Base-by-base conservation (phyloP, 2,329 filamentous ascomycete species). In the Colletotrichum ledebouriae region DNA sequence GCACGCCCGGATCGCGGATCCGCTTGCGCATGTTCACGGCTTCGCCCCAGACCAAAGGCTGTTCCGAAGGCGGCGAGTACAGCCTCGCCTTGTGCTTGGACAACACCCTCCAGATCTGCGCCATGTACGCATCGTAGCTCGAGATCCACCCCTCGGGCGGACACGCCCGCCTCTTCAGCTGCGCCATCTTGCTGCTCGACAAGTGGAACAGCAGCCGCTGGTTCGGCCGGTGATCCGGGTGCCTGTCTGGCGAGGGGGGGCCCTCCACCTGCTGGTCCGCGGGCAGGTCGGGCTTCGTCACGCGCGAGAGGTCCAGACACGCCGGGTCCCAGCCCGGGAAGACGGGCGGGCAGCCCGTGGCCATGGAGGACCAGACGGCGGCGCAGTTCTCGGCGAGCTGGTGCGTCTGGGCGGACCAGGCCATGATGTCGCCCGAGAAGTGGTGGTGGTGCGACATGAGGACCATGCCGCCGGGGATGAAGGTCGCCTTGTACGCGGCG, bases 351-450 rank as follows among this genome's bases (percentile, higher is more conserved):
- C n/a, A 22, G 34, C 39, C 39, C 25, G 25, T 20, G 41, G 15
- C 42, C 9, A 6, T 13, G 29, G 29, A 12, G 42, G 42, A 13
- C 29, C 42, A 59, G 25, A 78, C 71, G 4, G 81, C 76, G 50
- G 73, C 71, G 71, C 81, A 83, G 70, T 82, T 82, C 50, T 83
- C 81, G 9, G 81, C 80, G 5, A 83, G 76, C 73, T 83, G 81
- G 25, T 78, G 76, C 0, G 73, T 71, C 22, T 79, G 76, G 5
- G 74, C 73, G 2, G 76, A 75, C 80, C 80, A 83, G 5, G 80
- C 81, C 76, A 80, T 81, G 0, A 82, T 73, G 70, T 83, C 81
- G 68, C 81, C 82, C 52, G 76, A 70, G 58, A 79, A 84, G 68
- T 84, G 81, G 55, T 83, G 82, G 60, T 75, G 73, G 50, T 83